Evolutionary conservation across 1,284 basidiomycete species (phyloP).

Genomic region (Schizophyllum amplum): DNA sequence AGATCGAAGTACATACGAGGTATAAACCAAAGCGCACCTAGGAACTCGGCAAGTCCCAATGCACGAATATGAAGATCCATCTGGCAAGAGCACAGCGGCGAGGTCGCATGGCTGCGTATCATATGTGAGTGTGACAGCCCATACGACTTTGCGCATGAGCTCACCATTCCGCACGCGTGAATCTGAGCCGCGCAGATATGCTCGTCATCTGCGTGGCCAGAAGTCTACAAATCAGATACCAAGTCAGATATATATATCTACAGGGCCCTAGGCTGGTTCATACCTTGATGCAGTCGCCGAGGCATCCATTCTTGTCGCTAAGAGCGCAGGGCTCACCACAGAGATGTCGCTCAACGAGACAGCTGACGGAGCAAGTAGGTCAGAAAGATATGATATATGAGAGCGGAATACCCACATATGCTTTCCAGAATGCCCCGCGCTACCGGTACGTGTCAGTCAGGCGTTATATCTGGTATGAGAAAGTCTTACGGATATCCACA

Average conservation of each 20-base stretch:
- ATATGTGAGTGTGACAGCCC: background rate
- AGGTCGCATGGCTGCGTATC: slow-evolving; percentile 38
- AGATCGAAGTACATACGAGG: background rate
- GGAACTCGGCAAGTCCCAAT: slow-evolving; percentile 32
- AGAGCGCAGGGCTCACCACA: slow-evolving; percentile 42
- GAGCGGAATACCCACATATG: slow-evolving; percentile 34
- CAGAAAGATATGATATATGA: background rate
- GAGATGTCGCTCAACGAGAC: slow-evolving; percentile 37
- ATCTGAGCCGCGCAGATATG: slow-evolving; percentile 44
- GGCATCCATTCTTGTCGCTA: slow-evolving; percentile 36
- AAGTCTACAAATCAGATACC: slow-evolving; percentile 22
- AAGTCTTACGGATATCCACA: slow-evolving; percentile 39
- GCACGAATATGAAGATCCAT: slow-evolving; percentile 32
- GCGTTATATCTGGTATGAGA: background rate
- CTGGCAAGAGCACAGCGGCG: slow-evolving; percentile 20
- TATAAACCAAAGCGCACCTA: slow-evolving; percentile 25
- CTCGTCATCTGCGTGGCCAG: slow-evolving; percentile 34
- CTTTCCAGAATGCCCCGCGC: slow-evolving; percentile 46
- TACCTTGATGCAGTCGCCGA: slow-evolving; percentile 42
- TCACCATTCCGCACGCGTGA: slow-evolving; percentile 50
- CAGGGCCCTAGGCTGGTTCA: background rate
- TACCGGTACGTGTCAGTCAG: slow-evolving; percentile 16
- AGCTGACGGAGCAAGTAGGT: slow-evolving; percentile 25
- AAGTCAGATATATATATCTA: background rate
- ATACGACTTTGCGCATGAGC: slow-evolving; percentile 2